Percentiles rank a stretch among this genome's conserved stretches.
Evolutionary conservation across 2,329 filamentous ascomycete species (phyloP).

Genomic region (Sporothrix variecibatus): DNA sequence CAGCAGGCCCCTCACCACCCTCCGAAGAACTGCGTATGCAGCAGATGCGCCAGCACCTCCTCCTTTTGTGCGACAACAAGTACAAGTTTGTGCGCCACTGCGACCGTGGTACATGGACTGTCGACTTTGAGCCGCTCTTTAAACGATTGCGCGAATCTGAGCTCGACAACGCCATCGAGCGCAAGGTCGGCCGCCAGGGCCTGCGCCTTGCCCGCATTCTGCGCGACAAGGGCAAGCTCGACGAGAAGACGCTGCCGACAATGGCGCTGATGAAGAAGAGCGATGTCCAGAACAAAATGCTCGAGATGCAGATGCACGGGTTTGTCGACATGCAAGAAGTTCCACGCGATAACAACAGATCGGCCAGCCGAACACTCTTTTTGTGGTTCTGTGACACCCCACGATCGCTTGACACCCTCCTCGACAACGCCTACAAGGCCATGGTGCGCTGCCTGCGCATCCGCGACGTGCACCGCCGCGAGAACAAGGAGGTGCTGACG

Average conservation of each 20-base stretch:
- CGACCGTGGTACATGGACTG: constrained; percentile 74
- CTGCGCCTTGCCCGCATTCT: constrained; percentile 85
- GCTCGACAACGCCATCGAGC: constrained; percentile 77
- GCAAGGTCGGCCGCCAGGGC: constrained; percentile 73
- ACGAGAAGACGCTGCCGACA: constrained; percentile 84
- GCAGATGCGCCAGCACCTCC: constrained; percentile 71
- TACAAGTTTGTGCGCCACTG: constrained; percentile 69
- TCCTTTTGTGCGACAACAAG: constrained; percentile 69
- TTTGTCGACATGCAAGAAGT: constrained; percentile 93
- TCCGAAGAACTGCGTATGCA: constrained; percentile 51
- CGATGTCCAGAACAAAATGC: constrained; percentile 81
- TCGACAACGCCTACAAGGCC: constrained; percentile 84
- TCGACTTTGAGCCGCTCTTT: constrained; percentile 77
- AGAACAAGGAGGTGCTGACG: constrained; percentile 70
- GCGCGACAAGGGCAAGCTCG: constrained; percentile 84
- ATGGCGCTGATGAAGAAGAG: constrained; percentile 81
- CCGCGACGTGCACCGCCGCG: constrained; percentile 71
- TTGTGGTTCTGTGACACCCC: constrained; percentile 88
- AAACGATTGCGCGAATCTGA: constrained; percentile 72
- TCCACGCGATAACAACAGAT: constrained; percentile 79
- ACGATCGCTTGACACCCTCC: constrained; percentile 66
- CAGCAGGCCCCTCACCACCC: constrained; percentile 11
- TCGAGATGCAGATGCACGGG: constrained; percentile 81
- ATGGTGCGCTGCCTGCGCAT: constrained; percentile 86
- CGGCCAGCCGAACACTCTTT: constrained; percentile 82